These are phyloP conservation scores for Discostella stelligeroides DNA, from an alignment of 108 stramenopile genomes.

Conservation along the genomic window DNA sequence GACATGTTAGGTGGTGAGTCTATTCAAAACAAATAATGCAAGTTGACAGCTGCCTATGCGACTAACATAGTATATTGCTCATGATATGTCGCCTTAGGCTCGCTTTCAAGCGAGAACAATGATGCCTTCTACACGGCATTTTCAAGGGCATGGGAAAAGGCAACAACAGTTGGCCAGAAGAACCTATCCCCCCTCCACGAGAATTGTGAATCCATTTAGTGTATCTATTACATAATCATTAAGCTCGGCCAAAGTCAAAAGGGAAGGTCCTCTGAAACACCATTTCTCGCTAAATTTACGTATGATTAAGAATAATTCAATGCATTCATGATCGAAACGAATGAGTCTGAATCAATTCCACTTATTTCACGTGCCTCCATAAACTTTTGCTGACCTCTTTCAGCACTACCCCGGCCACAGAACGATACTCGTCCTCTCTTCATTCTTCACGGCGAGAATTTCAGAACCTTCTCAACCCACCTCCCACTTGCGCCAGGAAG, in stretches of 20 bases:
- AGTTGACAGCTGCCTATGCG: not conserved
- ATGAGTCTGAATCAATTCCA: too few species aligned
- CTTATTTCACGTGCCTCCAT: too few species aligned
- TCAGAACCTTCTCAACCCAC: not conserved
- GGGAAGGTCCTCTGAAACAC: too few species aligned
- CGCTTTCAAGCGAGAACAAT: conserved; percentile 33
- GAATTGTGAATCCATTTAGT: not conserved
- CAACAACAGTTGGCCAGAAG: conserved; percentile 37
- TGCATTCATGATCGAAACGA: too few species aligned
- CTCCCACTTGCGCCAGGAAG: conserved; percentile 56
- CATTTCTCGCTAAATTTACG: too few species aligned
- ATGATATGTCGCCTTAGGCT: not conserved
- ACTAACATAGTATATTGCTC: not conserved
- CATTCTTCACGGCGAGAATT: conserved; percentile 1
- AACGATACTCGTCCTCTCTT: conserved; percentile 22
- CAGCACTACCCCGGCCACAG: too few species aligned
- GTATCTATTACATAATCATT: too few species aligned
- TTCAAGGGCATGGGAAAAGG: conserved; percentile 40
- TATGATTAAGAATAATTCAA: too few species aligned
- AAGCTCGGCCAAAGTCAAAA: too few species aligned
- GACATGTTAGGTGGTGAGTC: conserved; percentile 37
- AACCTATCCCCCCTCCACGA: conserved; percentile 12
- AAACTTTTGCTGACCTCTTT: too few species aligned
- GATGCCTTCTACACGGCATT: conserved; percentile 37
- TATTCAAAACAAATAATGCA: not conserved